Base-by-base conservation (phyloP, 2,329 filamentous ascomycete genomes). In the Penicillium glabrum region DNA sequence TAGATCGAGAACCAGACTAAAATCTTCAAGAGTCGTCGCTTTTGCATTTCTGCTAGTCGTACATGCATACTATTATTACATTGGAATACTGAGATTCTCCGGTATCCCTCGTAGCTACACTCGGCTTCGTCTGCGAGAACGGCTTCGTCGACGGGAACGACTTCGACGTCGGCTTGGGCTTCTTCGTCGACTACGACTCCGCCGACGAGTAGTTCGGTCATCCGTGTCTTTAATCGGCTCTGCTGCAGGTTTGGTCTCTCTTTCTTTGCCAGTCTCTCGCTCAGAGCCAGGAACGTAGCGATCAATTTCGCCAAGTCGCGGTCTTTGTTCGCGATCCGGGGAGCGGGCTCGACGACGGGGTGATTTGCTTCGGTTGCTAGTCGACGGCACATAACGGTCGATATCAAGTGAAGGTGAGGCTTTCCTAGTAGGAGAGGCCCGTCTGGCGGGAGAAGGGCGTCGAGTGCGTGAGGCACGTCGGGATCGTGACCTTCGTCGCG, bases 211-310 rank as follows among this genome's bases (percentile, higher is more conserved):
- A 44, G 59, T 58, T 48, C 63, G 64, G 21, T 68, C 62, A 41
- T 64, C 71, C 21, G 53, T 3, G 63, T 61, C 19, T 60, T 53
- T 10, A 62, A 61, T 46, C 59, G 31, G 49, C 21, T 41, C 54
- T 44, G 45, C 48, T 46, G 57, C 60, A 23, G 11, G 8, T 16
- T 46, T 45, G 23, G 5, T n/a, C 8, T 41, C 41, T 19, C 59
- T 58, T 48, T 57, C 57, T 45, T 64, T 51, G 56, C 48, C 50
- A 53, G 67, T 23, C 59, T 66, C 57, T 58, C 65, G 59, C 47
- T 68, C 69, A 21, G 70, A 72, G 16, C 67, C 71, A 45, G 78
- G 78, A 23, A 79, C 72, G 59, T 80, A 80, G 24, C 78, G 72
- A 61, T 80, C 77, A 59, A 79, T 76, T 27, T 76, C 73, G 8